These are phyloP conservation scores for Aspergillus oerlinghausenensis DNA, from an alignment of 2,329 filamentous ascomycete species.

Conservation along the genomic window DNA sequence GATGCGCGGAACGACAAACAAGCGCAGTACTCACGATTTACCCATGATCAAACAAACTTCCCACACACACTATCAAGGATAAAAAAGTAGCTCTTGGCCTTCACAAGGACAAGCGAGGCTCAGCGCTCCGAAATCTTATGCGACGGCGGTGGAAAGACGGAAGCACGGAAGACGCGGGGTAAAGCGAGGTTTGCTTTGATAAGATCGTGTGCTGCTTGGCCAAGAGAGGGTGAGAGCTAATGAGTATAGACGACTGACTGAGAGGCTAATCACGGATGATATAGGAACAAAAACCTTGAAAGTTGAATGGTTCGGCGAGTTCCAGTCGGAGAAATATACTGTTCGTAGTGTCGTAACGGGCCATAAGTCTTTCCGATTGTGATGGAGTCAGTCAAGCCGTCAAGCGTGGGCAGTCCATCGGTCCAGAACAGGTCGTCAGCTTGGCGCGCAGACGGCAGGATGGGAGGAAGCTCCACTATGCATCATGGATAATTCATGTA, in stretches of 20 bases:
- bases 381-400: background rate
- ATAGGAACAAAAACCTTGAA: background rate
- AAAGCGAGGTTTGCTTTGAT: slow-evolving; percentile 14
- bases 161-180: slow-evolving; percentile 18
- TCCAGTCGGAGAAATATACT: background rate
- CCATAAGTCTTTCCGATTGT: background rate
- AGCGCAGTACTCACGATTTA: slow-evolving; percentile 31
- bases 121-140: slow-evolving; percentile 5
- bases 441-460: background rate
- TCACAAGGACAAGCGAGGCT: background rate
- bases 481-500: background rate
- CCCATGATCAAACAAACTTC: slow-evolving; percentile 27
- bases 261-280: background rate
- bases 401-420: background rate
- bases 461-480: background rate
- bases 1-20: slow-evolving; percentile 7
- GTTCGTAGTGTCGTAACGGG: slow-evolving; percentile 5
- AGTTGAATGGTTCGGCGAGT: background rate
- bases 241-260: background rate
- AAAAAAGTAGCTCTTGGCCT: background rate
- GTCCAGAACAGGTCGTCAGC: background rate
- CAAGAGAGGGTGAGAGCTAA: slow-evolving; percentile 1
- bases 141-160: slow-evolving; percentile 5
- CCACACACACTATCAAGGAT: background rate
- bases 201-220: slow-evolving; percentile 13